phyloP scores from a whole-genome alignment of 169 alveolate species.

The Plasmodium falciparum region DNA sequence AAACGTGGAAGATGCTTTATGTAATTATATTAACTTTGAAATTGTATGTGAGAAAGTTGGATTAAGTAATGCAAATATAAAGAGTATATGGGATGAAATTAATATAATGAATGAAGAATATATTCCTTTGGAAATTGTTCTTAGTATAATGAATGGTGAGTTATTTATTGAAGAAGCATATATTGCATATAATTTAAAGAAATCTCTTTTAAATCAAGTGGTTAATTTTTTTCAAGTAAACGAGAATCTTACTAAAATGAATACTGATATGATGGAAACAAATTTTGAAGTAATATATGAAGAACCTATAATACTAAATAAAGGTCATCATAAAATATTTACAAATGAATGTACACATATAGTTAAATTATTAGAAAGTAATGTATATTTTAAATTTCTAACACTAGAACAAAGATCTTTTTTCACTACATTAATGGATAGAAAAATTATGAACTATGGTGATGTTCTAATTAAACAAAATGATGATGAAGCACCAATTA shows the following conservation, averaged over 20 bases:
- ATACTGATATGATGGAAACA: conserved; percentile 45
- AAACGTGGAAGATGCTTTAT: conserved; percentile 9
- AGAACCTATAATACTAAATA: conserved; percentile 67
- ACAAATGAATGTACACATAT: conserved; percentile 47
- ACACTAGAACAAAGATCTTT: conserved; percentile 74
- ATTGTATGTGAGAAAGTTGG: conserved; percentile 65
- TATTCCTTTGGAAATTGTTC: conserved; percentile 62
- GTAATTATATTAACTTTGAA: conserved; percentile 36
- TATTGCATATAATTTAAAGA: conserved; percentile 32
- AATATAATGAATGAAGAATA: conserved; percentile 67
- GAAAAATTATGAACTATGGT: conserved; percentile 21
- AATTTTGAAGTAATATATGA: conserved; percentile 40
- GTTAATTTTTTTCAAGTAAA: conserved; percentile 71
- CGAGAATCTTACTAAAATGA: conserved; percentile 50
- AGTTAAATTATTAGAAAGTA: conserved; percentile 33
- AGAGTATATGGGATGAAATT: conserved; percentile 63
- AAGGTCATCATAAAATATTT: conserved; percentile 54
- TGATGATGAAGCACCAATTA: conserved; percentile 37
- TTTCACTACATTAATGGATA: conserved; percentile 72
- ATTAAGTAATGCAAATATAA: conserved; percentile 14
- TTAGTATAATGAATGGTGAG: conserved; percentile 68
- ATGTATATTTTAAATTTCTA: conserved; percentile 46
- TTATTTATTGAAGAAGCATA: conserved; percentile 56
- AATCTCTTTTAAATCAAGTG: conserved; percentile 64
- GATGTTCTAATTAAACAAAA: conserved; percentile 35